These are phyloP conservation scores for Jaltomata sinuosa DNA, from an alignment of 257 asterid species.

Conservation along the genomic window DNA sequence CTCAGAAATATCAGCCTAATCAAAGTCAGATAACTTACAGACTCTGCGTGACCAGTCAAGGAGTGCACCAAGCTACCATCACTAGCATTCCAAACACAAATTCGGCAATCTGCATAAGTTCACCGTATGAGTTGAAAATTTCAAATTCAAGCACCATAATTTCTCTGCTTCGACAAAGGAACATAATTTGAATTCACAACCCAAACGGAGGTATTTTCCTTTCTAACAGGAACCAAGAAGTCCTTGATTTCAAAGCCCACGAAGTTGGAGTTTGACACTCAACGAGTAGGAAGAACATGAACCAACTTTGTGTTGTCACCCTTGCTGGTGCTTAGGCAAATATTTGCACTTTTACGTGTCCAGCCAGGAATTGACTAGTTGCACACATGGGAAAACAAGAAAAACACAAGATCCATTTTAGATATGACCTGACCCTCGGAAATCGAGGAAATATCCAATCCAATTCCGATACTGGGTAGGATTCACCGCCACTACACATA, in stretches of 20 bases:
- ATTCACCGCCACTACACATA: background rate
- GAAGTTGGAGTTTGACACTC: background rate
- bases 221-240: background rate
- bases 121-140: background rate
- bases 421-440: background rate
- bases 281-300: background rate
- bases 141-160: constrained; percentile 8
- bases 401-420: background rate
- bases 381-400: background rate
- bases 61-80: constrained; percentile 98
- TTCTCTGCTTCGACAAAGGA: constrained; percentile 7
- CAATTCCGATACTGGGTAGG: background rate
- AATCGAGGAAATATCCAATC: background rate
- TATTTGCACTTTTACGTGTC: background rate
- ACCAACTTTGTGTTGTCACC: background rate
- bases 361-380: background rate
- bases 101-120: constrained; percentile 74
- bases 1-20: background rate
- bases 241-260: background rate
- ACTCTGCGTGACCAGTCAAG: constrained; percentile 75
- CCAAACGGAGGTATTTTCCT: background rate
- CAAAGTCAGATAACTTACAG: constrained; percentile 51
- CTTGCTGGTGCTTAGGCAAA: constrained; percentile 1
- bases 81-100: constrained; percentile 96
- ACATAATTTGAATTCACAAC: background rate